Conservation (phyloP, 2,329 filamentous ascomycete genomes). For the Keithomyces neogunnii region DNA sequence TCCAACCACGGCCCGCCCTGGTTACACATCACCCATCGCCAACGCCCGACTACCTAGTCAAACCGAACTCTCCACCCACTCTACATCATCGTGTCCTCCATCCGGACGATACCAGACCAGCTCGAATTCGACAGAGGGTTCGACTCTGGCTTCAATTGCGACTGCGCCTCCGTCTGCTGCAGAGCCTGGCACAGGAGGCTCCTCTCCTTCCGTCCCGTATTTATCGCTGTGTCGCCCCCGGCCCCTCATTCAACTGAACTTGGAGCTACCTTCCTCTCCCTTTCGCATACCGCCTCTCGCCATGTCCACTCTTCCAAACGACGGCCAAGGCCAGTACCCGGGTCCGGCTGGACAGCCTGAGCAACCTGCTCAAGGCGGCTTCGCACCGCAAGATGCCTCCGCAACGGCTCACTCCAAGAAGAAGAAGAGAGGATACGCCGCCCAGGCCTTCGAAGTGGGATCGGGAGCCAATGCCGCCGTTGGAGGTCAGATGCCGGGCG, state of each 20-base stretch:
- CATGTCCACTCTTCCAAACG: constrained; percentile 51
- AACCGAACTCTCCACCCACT: constrained; percentile 3
- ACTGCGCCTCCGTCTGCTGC: constrained; percentile 7
- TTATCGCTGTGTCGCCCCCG: constrained; percentile 5
- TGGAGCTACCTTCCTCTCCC: constrained; percentile 14
- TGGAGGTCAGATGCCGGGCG: constrained; percentile 36
- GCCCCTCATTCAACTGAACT: not conserved
- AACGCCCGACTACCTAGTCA: not conserved
- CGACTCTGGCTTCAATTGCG: not conserved
- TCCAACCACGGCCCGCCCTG: not conserved
- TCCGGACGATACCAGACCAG: constrained; percentile 6
- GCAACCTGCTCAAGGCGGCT: constrained; percentile 27
- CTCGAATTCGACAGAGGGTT: not conserved
- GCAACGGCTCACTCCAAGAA: constrained; percentile 52
- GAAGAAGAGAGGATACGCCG: constrained; percentile 93
- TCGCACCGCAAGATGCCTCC: constrained; percentile 17
- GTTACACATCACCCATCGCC: not conserved
- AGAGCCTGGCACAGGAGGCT: constrained; percentile 5
- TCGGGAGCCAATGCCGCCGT: constrained; percentile 69
- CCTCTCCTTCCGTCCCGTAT: constrained; percentile 1
- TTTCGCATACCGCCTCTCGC: constrained; percentile 19
- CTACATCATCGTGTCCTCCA: constrained; percentile 4
- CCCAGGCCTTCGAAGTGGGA: constrained; percentile 89
- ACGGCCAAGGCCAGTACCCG: constrained; percentile 45
- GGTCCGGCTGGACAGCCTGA: constrained; percentile 33